Evolutionary conservation across 352 stramenopile species (phyloP).

Genomic region (Phytophthora chlamydospora): DNA sequence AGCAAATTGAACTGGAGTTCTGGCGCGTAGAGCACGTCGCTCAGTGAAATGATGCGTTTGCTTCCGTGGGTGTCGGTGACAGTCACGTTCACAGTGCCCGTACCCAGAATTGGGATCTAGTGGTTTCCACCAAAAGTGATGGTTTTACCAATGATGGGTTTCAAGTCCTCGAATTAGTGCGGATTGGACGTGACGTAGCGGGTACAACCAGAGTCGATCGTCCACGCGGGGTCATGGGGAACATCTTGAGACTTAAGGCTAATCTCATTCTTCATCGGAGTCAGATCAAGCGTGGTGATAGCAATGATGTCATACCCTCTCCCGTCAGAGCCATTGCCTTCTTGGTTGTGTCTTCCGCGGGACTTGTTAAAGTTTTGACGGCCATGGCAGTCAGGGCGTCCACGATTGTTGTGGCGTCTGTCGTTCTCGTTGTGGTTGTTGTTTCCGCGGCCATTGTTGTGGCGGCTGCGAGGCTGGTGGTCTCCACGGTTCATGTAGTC

Average conservation of each 20-base stretch:
- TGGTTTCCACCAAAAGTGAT: conserved; percentile 26
- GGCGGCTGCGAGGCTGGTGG: not conserved
- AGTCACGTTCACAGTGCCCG: conserved; percentile 7
- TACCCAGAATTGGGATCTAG: conserved; percentile 14
- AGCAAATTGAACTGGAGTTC: conserved; percentile 15
- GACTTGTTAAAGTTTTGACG: conserved; percentile 6
- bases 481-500: conserved; percentile 4
- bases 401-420: not conserved
- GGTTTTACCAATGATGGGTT: not conserved
- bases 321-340: not conserved
- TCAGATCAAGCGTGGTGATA: conserved; percentile 18
- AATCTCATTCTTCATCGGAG: not conserved
- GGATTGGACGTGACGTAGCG: conserved; percentile 9
- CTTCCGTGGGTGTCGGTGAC: conserved; percentile 15
- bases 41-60: conserved; percentile 1
- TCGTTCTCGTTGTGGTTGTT: not conserved
- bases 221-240: conserved; percentile 13
- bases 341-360: not conserved
- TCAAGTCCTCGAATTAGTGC: conserved; percentile 12
- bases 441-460: not conserved
- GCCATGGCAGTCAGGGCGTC: no score
- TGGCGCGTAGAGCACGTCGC: conserved; percentile 12
- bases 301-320: conserved; percentile 15
- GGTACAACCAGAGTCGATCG: conserved; percentile 20
- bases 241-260: no score